Conservation (phyloP, 2,329 filamentous ascomycete genomes). For the Nothopassalora personata region DNA sequence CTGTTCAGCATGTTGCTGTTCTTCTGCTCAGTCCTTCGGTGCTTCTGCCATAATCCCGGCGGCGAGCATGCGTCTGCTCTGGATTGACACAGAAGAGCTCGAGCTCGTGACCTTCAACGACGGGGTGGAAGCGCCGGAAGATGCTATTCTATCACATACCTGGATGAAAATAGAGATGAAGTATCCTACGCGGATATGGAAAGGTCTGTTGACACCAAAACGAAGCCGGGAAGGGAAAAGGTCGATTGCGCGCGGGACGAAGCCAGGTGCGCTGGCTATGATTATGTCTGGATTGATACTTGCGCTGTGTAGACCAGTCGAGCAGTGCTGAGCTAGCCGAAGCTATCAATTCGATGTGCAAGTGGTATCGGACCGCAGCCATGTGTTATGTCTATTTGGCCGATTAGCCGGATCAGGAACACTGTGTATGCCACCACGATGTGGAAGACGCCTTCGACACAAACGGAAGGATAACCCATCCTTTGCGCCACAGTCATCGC, state of each 20-base stretch:
- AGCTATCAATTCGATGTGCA: not conserved
- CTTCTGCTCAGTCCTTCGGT: not conserved
- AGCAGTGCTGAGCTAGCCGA: slow-evolving; percentile 2
- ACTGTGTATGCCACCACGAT: not conserved
- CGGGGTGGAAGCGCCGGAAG: not conserved
- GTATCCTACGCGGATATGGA: not conserved
- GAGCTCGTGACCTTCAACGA: not conserved
- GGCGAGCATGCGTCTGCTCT: not conserved
- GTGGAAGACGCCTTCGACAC: not conserved
- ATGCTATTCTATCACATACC: slow-evolving; percentile 3
- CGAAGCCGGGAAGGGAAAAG: not conserved
- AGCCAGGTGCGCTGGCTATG: not conserved
- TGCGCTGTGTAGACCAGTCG: slow-evolving; percentile 1
- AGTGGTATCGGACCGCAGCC: not conserved
- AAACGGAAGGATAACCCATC: not conserved
- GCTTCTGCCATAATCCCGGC: not conserved
- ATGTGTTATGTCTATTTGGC: not conserved
- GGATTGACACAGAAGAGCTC: not conserved
- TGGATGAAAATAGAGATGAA: not conserved
- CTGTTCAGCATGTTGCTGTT: not conserved
- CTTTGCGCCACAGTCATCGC: not conserved
- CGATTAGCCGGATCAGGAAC: not conserved
- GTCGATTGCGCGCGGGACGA: not conserved
- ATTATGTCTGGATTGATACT: slow-evolving; percentile 3
- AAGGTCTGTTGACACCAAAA: not conserved